Evolutionary conservation across 306 rosid genomes (phyloP), one percentile per base, ranked within the genome.

Genomic region (Luffa acutangula): DNA sequence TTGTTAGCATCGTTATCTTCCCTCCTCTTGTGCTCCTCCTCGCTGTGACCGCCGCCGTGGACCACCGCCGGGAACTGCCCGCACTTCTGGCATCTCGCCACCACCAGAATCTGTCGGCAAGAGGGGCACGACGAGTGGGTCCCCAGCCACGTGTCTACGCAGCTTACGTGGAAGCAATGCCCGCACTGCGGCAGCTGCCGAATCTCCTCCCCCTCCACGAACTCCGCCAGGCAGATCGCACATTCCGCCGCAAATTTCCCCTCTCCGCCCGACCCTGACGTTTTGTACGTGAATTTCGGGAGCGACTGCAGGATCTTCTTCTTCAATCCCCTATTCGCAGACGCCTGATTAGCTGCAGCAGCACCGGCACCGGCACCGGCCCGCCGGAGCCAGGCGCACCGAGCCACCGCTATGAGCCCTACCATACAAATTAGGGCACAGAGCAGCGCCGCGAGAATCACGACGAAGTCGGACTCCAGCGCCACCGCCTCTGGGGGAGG

Each of bases 311-410:
- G 84, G 9, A 89, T 93, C 86, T 93, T 93, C 89, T 93, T 93
- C 82, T 90, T 93, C 0, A 91, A 46, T 0, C 98, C 97, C 9
- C 89, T 90, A 84, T 91, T 91, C 20, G 93, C 94, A 36, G 83
- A 20, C 0, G 93, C 75, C 14, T 76, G 87, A 8, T 53, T 57
- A 0, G 85, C 53, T 0, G 54, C 6, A 1, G 18, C 11, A 14
- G 39, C 53, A 0, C 37, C 12, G 5, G 82, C 53, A 0, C 37
- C 12, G 5, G 82, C 81, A 15, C 53, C 85, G 4, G 83, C 83
- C 20, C 92, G 93, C 17, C 97, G 90, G 66, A 91, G 88, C 97
- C 97, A 93, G 1, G 98, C 86, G 76, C 98, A 93, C 45, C 97
- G 87, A 0, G 92, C 98, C 5, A 93, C 95, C 12, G 98, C 97